Evolutionary conservation across 2,329 filamentous ascomycete genomes (phyloP), one percentile per base, ranked within the genome.

Genomic region (Colletotrichum orbiculare): DNA sequence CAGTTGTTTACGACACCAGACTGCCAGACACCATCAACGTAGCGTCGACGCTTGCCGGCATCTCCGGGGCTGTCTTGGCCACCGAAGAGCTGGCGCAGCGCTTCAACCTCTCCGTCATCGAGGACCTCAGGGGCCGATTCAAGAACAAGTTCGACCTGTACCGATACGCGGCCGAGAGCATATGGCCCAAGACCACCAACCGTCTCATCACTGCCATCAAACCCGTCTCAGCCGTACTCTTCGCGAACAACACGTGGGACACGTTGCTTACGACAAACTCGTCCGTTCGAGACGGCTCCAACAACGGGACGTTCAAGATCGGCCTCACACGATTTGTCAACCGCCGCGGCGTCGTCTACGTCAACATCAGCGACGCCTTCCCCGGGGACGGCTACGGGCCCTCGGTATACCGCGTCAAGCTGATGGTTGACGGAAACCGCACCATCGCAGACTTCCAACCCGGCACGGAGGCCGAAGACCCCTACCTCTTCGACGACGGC

Each of bases 1-100:
- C 57, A 8, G 35, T 60, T 6, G 15, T 60, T 25, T 60, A 60
- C 10, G 57, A 60, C n/a, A 41, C 17, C 2, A 60, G 17, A n/a
- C n/a, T 60, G 5, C 49, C 57, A 39, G 57, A 60, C 12, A 60
- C 57, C 6, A 39, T 60, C 12, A 60, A 60, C 42, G 41, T 60
- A 12, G 57, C 57, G 2, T 54, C 57, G 1, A 60, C 57, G 12
- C 9, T 60, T 8, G 57, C 57, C 2, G 57, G 57, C 9, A 11
- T 46, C 42, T 15, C 42, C 6, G 17, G 49, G 6, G 57, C 48
- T 10, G 49, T 54, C 1, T 9, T 60, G 6, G 49, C 57, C 4
- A 60, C 10, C 10, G 48, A 60, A 8, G 57, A 60, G 4, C 57
- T 60, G 17, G 42, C 57, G 13, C 57, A 17, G 9, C 49, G 57